Conservation (phyloP, 768 basidiomycete species). For the Boletellus ananiceps region DNA sequence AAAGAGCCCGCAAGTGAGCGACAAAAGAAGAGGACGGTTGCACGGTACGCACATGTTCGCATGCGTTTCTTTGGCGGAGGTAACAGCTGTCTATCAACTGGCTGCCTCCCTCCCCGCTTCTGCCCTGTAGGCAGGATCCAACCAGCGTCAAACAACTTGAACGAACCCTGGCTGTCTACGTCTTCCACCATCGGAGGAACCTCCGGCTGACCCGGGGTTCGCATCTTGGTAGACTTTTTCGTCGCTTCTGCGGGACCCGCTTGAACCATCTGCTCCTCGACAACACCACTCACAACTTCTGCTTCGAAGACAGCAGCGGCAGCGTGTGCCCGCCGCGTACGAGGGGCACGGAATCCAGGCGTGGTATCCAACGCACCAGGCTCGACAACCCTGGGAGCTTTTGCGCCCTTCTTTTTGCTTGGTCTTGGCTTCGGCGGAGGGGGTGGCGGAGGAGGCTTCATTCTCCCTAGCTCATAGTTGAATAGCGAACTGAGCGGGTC, state of each 20-base stretch:
- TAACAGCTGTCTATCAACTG: slow-evolving; percentile 39
- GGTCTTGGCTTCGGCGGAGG: slow-evolving; percentile 43
- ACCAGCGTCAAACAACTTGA: slow-evolving; percentile 78
- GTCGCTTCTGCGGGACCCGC: slow-evolving; percentile 8
- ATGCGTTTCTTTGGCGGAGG: slow-evolving; percentile 55
- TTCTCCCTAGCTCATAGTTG: slow-evolving; percentile 56
- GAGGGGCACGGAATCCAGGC: slow-evolving; percentile 46
- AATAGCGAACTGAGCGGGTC: slow-evolving; percentile 67
- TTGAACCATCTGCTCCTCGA: slow-evolving; percentile 11
- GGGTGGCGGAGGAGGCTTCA: slow-evolving; percentile 58
- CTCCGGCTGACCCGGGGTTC: slow-evolving; percentile 29
- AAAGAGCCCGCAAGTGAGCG: neutral
- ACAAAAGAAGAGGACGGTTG: neutral
- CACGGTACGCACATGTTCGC: slow-evolving; percentile 38
- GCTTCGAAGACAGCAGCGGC: slow-evolving; percentile 42
- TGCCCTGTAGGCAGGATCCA: slow-evolving; percentile 83
- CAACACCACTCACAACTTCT: slow-evolving; percentile 26
- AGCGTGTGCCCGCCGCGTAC: slow-evolving; percentile 44
- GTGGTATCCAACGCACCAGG: slow-evolving; percentile 34
- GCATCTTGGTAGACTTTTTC: slow-evolving; percentile 29
- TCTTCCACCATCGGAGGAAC: slow-evolving; percentile 60
- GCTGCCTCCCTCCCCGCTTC: slow-evolving; percentile 54
- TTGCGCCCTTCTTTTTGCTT: slow-evolving; percentile 36
- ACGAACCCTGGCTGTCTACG: slow-evolving; percentile 68
- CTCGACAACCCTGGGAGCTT: slow-evolving; percentile 17